Conservation (phyloP, 2,329 filamentous ascomycete species). For the Apiospora rasikravindrae region DNA sequence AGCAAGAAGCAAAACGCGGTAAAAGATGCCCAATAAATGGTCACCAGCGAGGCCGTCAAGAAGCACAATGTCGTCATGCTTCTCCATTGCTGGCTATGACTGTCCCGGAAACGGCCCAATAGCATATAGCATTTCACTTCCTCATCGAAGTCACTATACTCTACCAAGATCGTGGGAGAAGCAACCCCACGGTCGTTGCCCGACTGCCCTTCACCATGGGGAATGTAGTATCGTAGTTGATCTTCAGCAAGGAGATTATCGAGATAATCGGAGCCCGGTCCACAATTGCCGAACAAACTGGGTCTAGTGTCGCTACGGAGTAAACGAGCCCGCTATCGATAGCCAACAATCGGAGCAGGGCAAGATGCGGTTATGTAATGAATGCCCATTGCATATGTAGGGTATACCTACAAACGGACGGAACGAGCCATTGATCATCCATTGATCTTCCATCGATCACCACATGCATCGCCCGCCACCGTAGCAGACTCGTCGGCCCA, state of each 20-base stretch:
- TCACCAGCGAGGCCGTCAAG: not conserved
- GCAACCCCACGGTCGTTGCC: not conserved
- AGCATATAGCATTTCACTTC: not conserved
- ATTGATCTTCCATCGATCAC: not conserved
- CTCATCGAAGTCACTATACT: not conserved
- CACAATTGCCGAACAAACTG: not conserved
- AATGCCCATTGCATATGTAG: not conserved
- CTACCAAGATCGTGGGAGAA: not conserved
- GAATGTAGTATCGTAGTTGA: not conserved
- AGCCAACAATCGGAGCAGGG: not conserved
- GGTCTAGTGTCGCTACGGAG: not conserved
- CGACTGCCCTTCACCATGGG: too few relatives aligned
- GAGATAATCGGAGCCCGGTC: not conserved
- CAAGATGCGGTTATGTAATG: slow-evolving; percentile 11
- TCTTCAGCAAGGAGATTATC: not conserved
- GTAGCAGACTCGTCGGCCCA: not conserved
- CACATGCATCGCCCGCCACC: not conserved
- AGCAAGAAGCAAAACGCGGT: not conserved
- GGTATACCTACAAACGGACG: not conserved
- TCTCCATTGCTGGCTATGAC: not conserved
- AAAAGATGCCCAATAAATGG: not conserved
- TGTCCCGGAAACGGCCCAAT: not conserved
- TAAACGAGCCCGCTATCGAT: not conserved
- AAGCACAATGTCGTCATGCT: not conserved
- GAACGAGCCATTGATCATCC: not conserved